A percentile compares a stretch with the other conserved stretches of the same genome.
Evolutionary conservation across 202 grass and related monocot genomes (phyloP).

Genomic region (Sporobolus alterniflorus): DNA sequence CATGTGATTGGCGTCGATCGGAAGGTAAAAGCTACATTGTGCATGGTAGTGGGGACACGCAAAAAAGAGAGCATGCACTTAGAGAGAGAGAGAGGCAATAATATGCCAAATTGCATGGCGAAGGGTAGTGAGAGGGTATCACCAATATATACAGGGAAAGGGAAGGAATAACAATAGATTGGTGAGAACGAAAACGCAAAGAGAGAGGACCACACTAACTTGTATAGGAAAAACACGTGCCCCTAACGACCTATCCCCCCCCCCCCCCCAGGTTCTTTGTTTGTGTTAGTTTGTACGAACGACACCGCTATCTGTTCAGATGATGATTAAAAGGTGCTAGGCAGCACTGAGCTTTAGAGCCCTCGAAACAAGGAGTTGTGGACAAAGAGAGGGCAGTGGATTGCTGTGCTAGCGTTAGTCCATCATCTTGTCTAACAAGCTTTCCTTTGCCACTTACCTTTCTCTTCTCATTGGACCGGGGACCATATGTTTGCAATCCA

Average conservation of each 20-base stretch:
- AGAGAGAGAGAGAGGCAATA: conserved; percentile 37
- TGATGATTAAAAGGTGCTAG: conserved; percentile 7
- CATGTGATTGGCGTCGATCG: conserved; percentile 61
- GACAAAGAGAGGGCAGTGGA: conserved; percentile 34
- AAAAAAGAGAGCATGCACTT: conserved; percentile 22
- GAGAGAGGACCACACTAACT: background rate
- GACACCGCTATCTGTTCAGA: background rate
- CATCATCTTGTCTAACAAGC: background rate
- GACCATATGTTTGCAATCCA: conserved; percentile 43
- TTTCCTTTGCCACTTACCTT: conserved; percentile 6
- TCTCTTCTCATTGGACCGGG: conserved; percentile 32
- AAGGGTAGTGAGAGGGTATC: conserved; percentile 52
- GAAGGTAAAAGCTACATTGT: conserved; percentile 35
- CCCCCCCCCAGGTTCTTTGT: too few species aligned
- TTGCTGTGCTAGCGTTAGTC: conserved; percentile 19
- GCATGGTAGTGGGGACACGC: conserved; percentile 59
- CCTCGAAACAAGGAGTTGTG: conserved; percentile 49
- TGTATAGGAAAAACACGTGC: too few species aligned
- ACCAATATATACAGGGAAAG: conserved; percentile 43
- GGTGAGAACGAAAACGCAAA: conserved; percentile 38
- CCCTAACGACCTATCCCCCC: too few species aligned
- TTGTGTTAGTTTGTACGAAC: background rate
- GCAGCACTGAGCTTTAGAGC: conserved; percentile 22
- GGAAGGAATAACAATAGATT: conserved; percentile 34
- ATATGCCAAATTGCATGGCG: conserved; percentile 50